Evolutionary conservation across 441 rosid species (phyloP).

Genomic region (Adansonia madagascariensis): DNA sequence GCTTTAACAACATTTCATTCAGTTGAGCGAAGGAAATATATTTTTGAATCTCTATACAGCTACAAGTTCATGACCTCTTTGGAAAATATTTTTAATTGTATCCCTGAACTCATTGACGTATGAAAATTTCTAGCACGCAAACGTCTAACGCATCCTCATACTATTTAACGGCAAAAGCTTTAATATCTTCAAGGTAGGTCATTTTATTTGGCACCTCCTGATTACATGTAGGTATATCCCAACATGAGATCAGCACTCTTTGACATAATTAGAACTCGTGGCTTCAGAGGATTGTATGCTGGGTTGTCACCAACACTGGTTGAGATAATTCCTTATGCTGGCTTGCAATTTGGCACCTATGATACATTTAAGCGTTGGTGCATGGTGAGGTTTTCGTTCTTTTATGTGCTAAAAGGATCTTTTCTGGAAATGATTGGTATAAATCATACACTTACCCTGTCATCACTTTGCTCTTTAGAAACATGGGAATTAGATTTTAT

Average conservation of each 20-base stretch:
- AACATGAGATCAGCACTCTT: slow-evolving; percentile 91
- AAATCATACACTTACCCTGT: background rate
- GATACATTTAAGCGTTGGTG: slow-evolving; percentile 91
- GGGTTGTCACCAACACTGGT: slow-evolving; percentile 94
- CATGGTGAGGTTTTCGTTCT: slow-evolving; percentile 50
- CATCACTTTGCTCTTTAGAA: slow-evolving; percentile 6
- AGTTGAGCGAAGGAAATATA: slow-evolving; percentile 2
- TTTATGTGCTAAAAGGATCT: background rate
- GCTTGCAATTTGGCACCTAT: slow-evolving; percentile 94
- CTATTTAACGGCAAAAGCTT: slow-evolving; percentile 2
- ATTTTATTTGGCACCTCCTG: slow-evolving; percentile 18
- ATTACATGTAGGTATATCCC: slow-evolving; percentile 74
- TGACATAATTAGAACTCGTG: slow-evolving; percentile 74
- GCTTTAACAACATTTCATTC: background rate
- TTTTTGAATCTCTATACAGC: background rate
- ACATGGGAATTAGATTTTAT: background rate
- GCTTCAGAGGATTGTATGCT: slow-evolving; percentile 82
- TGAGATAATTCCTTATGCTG: slow-evolving; percentile 96
- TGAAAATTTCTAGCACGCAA: background rate
- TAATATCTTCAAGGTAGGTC: slow-evolving; percentile 12
- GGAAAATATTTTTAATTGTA: background rate
- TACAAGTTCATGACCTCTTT: background rate
- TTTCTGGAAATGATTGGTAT: background rate
- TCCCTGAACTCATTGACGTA: background rate
- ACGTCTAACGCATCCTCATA: background rate